These are phyloP conservation scores for Fusarium floridanum DNA, from an alignment of 2,329 filamentous ascomycete species.

Conservation along the genomic window DNA sequence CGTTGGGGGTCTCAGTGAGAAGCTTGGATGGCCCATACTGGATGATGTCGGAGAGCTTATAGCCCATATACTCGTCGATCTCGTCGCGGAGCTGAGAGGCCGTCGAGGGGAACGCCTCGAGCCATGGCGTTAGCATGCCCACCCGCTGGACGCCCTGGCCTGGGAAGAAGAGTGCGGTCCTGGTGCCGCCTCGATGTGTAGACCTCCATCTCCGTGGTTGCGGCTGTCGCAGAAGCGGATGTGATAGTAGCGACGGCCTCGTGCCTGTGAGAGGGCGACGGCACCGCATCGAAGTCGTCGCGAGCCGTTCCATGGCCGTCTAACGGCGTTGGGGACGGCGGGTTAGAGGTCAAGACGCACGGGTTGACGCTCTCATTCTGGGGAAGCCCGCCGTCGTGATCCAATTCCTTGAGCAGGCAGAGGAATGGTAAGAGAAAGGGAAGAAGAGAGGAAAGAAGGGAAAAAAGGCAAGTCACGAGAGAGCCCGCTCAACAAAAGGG, in stretches of 20 bases:
- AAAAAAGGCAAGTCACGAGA: neutral
- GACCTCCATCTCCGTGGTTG: constrained; percentile 49
- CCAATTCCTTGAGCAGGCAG: neutral
- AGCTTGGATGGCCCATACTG: constrained; percentile 81
- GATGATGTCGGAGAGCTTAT: constrained; percentile 82
- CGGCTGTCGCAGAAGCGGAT: constrained; percentile 10
- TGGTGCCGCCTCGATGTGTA: constrained; percentile 53
- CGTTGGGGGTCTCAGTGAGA: constrained; percentile 86
- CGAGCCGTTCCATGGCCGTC: constrained; percentile 51
- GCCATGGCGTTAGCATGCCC: constrained; percentile 88
- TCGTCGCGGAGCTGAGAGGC: constrained; percentile 84
- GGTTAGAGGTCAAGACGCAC: constrained; percentile 37
- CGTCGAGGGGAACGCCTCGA: constrained; percentile 85
- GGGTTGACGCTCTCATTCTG: constrained; percentile 38
- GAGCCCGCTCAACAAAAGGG: constrained; percentile 13
- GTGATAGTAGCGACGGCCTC: constrained; percentile 3
- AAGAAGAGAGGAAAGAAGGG: constrained; percentile 1
- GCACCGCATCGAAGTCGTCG: constrained; percentile 47
- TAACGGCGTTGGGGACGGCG: constrained; percentile 37
- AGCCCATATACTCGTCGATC: constrained; percentile 82
- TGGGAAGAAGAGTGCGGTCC: constrained; percentile 72
- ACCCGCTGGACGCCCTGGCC: constrained; percentile 92
- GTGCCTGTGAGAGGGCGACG: constrained; percentile 34
- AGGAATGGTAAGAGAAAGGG: neutral
- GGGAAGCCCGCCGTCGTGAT: constrained; percentile 8